Evolutionary conservation across 148 eudicot species (phyloP).

Genomic region (Rhododendron molle): DNA sequence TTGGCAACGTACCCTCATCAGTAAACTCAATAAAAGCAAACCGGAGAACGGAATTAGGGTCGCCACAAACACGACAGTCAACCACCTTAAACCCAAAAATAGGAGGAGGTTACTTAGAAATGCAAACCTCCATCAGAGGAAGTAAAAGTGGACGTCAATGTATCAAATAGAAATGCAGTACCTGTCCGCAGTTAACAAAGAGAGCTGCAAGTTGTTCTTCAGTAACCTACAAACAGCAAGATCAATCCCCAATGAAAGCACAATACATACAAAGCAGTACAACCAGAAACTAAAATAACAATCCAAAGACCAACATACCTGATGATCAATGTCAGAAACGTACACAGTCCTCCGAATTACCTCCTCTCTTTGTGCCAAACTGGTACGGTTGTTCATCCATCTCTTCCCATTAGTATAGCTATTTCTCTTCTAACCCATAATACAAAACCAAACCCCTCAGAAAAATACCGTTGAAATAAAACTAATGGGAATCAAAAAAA

Average conservation of each 20-base stretch:
- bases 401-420: conserved; percentile 51
- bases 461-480: background rate
- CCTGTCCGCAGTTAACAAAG: conserved; percentile 90
- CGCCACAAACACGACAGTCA: conserved; percentile 98
- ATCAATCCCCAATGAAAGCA: background rate
- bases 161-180: conserved; percentile 15
- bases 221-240: conserved; percentile 54
- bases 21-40: conserved; percentile 96
- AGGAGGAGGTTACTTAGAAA: conserved; percentile 1
- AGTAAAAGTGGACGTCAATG: background rate
- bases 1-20: conserved; percentile 62
- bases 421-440: conserved; percentile 53
- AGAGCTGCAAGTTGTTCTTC: conserved; percentile 95
- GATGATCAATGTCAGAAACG: conserved; percentile 98
- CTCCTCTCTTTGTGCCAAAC: conserved; percentile 87
- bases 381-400: conserved; percentile 68
- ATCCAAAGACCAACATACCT: conserved; percentile 34
- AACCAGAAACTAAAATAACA: background rate
- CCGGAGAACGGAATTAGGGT: conserved; percentile 93
- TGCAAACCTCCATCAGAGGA: background rate
- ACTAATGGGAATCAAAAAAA: background rate
- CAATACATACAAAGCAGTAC: background rate
- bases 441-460: conserved; percentile 5
- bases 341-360: conserved; percentile 84
- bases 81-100: conserved; percentile 58